phyloP scores from a whole-genome alignment of 108 stramenopile species.

The Asterionellopsis glacialis region DNA sequence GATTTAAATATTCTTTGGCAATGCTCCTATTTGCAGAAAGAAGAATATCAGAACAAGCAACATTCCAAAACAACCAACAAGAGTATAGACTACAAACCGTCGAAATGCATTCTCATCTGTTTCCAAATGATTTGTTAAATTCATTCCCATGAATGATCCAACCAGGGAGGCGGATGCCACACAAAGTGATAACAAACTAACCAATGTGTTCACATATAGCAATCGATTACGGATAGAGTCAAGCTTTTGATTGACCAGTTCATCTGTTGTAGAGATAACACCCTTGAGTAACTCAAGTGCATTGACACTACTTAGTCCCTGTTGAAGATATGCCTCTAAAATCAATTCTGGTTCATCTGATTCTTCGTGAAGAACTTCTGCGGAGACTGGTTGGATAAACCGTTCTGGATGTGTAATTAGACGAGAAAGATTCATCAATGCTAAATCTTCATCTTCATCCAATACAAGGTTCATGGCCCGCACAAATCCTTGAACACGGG shows the following conservation, averaged over 20 bases:
- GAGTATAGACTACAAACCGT: constrained; percentile 29
- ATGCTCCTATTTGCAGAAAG: constrained; percentile 8
- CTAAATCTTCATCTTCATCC: constrained; percentile 87
- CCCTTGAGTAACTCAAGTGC: constrained; percentile 65
- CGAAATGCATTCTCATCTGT: constrained; percentile 38
- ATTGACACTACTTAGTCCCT: constrained; percentile 56
- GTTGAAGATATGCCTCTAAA: constrained; percentile 78
- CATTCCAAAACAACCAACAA: constrained; percentile 12
- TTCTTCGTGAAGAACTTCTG: constrained; percentile 72
- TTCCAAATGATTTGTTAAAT: constrained; percentile 61
- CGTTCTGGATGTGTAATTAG: constrained; percentile 77
- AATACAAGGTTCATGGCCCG: constrained; percentile 69
- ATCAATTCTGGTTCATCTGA: constrained; percentile 87
- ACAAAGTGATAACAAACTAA: constrained; percentile 53
- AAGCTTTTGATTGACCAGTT: constrained; percentile 61
- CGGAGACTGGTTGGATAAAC: constrained; percentile 77
- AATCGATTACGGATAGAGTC: constrained; percentile 72
- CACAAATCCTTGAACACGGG: constrained; percentile 72
- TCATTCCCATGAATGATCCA: constrained; percentile 83
- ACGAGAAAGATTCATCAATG: constrained; percentile 83
- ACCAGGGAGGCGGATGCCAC: constrained; percentile 57
- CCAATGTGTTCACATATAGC: constrained; percentile 71
- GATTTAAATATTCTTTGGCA: constrained; percentile 8
- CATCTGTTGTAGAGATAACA: constrained; percentile 72
- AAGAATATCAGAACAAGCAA: constrained; percentile 21